phyloP scores from a whole-genome alignment of 2,329 filamentous ascomycete species.

The Pseudogymnoascus sp. region DNA sequence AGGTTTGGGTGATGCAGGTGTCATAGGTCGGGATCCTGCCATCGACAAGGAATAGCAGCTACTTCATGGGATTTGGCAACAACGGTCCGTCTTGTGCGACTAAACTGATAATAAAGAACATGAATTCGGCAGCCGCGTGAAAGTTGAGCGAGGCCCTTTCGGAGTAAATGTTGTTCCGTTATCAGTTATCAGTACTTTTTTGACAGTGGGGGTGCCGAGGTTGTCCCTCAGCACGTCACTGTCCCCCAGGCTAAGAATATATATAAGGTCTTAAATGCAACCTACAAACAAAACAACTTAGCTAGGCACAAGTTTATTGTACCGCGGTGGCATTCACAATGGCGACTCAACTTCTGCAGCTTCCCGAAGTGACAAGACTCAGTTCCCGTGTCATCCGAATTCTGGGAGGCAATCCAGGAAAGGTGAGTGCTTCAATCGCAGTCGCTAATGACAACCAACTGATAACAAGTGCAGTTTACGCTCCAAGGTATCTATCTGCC shows the following conservation, averaged over 20 bases:
- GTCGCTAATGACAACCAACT: slow-evolving; percentile 8
- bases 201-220: not conserved
- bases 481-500: slow-evolving; percentile 45
- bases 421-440: slow-evolving; percentile 44
- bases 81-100: slow-evolving; percentile 6
- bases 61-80: slow-evolving; percentile 6
- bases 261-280: not conserved
- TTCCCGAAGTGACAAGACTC: slow-evolving; percentile 71
- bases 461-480: slow-evolving; percentile 39
- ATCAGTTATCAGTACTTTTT: not conserved
- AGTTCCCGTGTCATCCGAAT: slow-evolving; percentile 76
- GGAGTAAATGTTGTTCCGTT: slow-evolving; percentile 7
- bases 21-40: slow-evolving; percentile 26
- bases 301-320: not conserved
- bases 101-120: slow-evolving; percentile 8
- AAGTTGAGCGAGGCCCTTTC: slow-evolving; percentile 9
- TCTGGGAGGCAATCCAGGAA: slow-evolving; percentile 83
- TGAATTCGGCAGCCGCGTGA: slow-evolving; percentile 7
- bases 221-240: slow-evolving; percentile 1
- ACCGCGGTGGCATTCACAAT: slow-evolving; percentile 15
- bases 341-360: slow-evolving; percentile 25
- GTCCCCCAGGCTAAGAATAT: not conserved
- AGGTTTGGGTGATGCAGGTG: slow-evolving; percentile 26
- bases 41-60: slow-evolving; percentile 17
- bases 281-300: not conserved